Percentiles rank a stretch among this genome's conserved stretches.
Evolutionary conservation across 2,329 filamentous ascomycete genomes (phyloP).

Genomic region (Aureobasidium sp.): DNA sequence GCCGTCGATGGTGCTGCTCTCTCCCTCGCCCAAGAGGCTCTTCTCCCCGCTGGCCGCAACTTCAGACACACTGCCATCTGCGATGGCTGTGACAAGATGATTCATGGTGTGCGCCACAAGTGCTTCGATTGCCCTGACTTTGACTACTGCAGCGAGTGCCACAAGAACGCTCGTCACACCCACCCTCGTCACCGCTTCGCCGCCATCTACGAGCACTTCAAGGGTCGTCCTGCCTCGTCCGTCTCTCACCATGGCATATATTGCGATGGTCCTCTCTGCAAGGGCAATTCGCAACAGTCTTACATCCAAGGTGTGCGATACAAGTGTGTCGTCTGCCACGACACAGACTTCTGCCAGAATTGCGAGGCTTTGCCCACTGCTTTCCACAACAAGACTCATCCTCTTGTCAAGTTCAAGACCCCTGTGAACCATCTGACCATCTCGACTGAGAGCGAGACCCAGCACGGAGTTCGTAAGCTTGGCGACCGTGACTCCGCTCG

Average conservation of each 20-base stretch:
- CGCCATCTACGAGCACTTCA: constrained; percentile 59
- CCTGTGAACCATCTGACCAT: constrained; percentile 82
- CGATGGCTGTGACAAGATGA: constrained; percentile 84
- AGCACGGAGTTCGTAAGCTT: constrained; percentile 60
- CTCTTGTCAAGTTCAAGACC: constrained; percentile 93
- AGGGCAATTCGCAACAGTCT: constrained; percentile 42
- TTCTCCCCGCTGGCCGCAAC: constrained; percentile 72
- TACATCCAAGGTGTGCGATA: constrained; percentile 79
- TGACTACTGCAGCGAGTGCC: constrained; percentile 82
- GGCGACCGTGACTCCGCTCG: constrained; percentile 49
- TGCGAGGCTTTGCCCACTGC: constrained; percentile 85
- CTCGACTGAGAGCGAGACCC: constrained; percentile 71
- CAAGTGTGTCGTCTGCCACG: constrained; percentile 94
- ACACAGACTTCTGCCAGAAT: constrained; percentile 87
- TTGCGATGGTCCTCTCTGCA: constrained; percentile 89
- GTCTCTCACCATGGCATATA: constrained; percentile 73
- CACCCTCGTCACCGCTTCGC: constrained; percentile 86
- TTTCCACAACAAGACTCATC: constrained; percentile 88
- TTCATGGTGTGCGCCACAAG: constrained; percentile 87
- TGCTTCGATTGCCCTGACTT: constrained; percentile 95
- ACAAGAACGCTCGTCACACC: constrained; percentile 54
- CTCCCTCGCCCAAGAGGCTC: constrained; percentile 51
- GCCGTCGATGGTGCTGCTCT: constrained; percentile 56
- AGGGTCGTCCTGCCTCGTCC: constrained; percentile 42
- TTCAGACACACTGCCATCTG: constrained; percentile 80